Base-by-base conservation (phyloP, 345 rosid species). In the Streptanthus diversifolius region DNA sequence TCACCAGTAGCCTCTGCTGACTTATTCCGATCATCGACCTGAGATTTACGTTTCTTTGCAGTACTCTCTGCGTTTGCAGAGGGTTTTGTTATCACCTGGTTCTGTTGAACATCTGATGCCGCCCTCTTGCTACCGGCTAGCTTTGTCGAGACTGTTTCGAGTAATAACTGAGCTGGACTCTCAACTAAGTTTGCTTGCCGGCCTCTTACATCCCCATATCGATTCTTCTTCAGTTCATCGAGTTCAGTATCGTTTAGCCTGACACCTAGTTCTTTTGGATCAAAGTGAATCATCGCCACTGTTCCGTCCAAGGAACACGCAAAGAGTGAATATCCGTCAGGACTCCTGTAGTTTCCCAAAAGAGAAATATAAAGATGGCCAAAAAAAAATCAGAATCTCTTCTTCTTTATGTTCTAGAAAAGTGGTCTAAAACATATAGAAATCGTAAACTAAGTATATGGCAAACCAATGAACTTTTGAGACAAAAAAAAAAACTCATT, bases 241-340 rank as follows among this genome's bases (percentile, higher is more conserved):
- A 95, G 91, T 74, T 95, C 98, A 2, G 79, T 57, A 69, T 91
- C 87, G 37, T 85, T 92, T 45, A 95, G 83, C 80, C 75, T 86
- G 61, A 75, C 79, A 18, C 99, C 99, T 60, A 95, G 83, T 60
- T 95, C 99, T 73, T 84, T 88, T 10, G 58, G 82, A 45, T 95
- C 96, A 82, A 92, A 95, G 82, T 88, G 98, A 68, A 88, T 87
- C 53, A 93, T 84, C 51, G 99, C 96, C 57, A 87, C 92, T 18
- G 99, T 87, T 66, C 99, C 99, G 36, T 90, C 99, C 87, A 95
- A 82, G 82, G 99, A 95, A 80, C 98, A 95, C 33, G 97, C 93
- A 72, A 95, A 90, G 60, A 95, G 93, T 43, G 98, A 90, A 82
- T 86, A 95, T 27, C 99, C 99, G 83, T 90, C 97, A 3, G 98